Percentiles rank a stretch among this genome's conserved stretches.
phyloP scores from a whole-genome alignment of 1,284 basidiomycete species.

The Sanghuangporus weigelae region DNA sequence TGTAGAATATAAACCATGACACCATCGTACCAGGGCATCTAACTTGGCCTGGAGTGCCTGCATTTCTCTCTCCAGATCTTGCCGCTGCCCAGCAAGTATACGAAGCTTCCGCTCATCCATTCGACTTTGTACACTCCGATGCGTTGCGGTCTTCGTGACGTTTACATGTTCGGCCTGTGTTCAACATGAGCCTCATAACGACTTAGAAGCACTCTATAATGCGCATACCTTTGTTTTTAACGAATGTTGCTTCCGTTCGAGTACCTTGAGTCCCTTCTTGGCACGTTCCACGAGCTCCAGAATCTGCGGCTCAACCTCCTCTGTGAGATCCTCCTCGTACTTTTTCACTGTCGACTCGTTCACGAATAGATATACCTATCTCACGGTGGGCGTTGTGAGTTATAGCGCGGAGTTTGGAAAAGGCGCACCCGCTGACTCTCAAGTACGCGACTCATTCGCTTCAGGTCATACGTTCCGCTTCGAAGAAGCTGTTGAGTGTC shows the following conservation, averaged over 20 bases:
- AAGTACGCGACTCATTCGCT: slow-evolving; percentile 59
- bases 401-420: not conserved
- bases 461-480: slow-evolving; percentile 63
- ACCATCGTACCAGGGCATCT: slow-evolving; percentile 38
- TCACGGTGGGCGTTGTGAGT: not conserved
- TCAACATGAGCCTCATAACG: slow-evolving; percentile 37
- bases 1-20: not conserved
- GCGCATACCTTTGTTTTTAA: slow-evolving; percentile 54
- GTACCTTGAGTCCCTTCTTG: slow-evolving; percentile 54
- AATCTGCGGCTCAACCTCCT: slow-evolving; percentile 76
- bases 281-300: slow-evolving; percentile 66
- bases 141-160: slow-evolving; percentile 43
- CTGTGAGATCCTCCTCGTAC: slow-evolving; percentile 67
- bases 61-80: slow-evolving; percentile 54
- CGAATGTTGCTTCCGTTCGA: slow-evolving; percentile 53
- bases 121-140: slow-evolving; percentile 30
- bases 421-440: slow-evolving; percentile 53
- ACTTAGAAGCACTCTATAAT: slow-evolving; percentile 27
- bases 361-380: slow-evolving; percentile 64
- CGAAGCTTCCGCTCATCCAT: slow-evolving; percentile 58
- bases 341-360: slow-evolving; percentile 61
- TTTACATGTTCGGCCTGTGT: slow-evolving; percentile 39
- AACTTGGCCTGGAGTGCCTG: slow-evolving; percentile 54
- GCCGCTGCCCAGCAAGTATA: slow-evolving; percentile 55
- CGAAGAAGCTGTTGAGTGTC: slow-evolving; percentile 65